Evolutionary conservation across 495 filamentous ascomycete genomes (phyloP).

Genomic region (Patellaria atrata): DNA sequence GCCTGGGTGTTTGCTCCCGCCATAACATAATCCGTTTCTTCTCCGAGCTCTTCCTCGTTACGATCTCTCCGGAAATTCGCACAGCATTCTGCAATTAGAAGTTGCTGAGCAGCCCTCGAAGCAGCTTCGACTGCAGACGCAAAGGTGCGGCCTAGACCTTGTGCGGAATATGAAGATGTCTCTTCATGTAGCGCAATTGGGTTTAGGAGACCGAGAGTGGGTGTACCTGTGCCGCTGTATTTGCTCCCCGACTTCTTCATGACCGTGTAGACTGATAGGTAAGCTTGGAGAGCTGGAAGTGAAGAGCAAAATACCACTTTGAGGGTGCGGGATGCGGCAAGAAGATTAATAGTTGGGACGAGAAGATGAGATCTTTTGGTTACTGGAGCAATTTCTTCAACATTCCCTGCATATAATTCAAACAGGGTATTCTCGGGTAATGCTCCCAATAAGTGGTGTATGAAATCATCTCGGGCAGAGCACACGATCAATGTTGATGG

Average conservation of each 20-base stretch:
- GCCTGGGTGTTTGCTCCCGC: constrained; percentile 1
- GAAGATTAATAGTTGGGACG: constrained; percentile 50
- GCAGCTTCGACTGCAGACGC: constrained; percentile 55
- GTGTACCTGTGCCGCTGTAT: not conserved
- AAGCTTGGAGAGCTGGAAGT: constrained; percentile 62
- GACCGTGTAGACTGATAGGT: constrained; percentile 41
- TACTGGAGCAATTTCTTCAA: too few relatives aligned
- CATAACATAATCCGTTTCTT: constrained; percentile 3
- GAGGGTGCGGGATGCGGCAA: constrained; percentile 52
- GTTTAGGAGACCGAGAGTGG: constrained; percentile 49
- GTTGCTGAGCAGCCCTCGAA: constrained; percentile 4
- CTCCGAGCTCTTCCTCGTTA: not conserved
- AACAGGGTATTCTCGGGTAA: not conserved
- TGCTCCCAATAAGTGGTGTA: constrained; percentile 31
- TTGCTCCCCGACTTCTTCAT: constrained; percentile 1
- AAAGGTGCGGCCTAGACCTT: constrained; percentile 59
- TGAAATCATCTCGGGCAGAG: constrained; percentile 46
- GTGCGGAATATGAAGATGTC: constrained; percentile 70
- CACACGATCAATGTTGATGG: constrained; percentile 58
- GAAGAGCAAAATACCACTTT: constrained; percentile 57
- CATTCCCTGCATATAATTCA: too few relatives aligned
- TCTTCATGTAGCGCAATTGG: constrained; percentile 51
- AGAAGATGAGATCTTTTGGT: constrained; percentile 30
- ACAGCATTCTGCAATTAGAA: constrained; percentile 22
- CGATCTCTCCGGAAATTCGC: constrained; percentile 3